A percentile compares a stretch with the other conserved stretches of the same genome.
These are phyloP conservation scores for Meyerozyma guilliermondii DNA, from an alignment of 1,139 yeast species.

Conservation along the genomic window DNA sequence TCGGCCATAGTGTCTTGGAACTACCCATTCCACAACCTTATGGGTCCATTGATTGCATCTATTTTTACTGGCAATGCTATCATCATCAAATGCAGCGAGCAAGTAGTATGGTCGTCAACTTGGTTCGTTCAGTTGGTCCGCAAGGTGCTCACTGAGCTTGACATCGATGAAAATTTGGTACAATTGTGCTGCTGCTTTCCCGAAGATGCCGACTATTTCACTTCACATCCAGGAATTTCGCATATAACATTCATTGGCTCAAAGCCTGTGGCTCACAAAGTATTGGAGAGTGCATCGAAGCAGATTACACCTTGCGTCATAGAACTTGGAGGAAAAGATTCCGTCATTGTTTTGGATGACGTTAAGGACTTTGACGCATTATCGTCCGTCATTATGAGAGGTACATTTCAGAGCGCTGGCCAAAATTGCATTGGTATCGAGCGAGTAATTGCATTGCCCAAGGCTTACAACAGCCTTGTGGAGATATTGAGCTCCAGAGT, in stretches of 20 bases:
- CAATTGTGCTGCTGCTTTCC: slow-evolving; percentile 80
- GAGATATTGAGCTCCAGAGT: slow-evolving; percentile 55
- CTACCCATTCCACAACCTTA: slow-evolving; percentile 86
- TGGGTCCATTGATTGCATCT: slow-evolving; percentile 90
- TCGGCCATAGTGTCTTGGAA: slow-evolving; percentile 95
- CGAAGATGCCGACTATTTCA: slow-evolving; percentile 78
- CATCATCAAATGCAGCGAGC: slow-evolving; percentile 89
- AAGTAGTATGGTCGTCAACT: slow-evolving; percentile 90
- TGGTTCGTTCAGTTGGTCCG: slow-evolving; percentile 70
- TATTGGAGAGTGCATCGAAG: slow-evolving; percentile 74
- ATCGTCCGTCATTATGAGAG: slow-evolving; percentile 83
- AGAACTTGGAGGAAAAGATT: slow-evolving; percentile 94
- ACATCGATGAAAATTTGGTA: slow-evolving; percentile 73
- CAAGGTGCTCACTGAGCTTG: slow-evolving; percentile 66
- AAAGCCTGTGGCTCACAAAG: slow-evolving; percentile 88
- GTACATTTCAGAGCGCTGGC: slow-evolving; percentile 94
- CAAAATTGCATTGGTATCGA: slow-evolving; percentile 98
- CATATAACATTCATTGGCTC: slow-evolving; percentile 96
- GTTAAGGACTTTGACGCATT: slow-evolving; percentile 52
- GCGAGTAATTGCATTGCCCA: slow-evolving; percentile 74
- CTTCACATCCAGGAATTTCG: slow-evolving; percentile 73
- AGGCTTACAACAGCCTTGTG: slow-evolving; percentile 59
- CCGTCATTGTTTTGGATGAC: slow-evolving; percentile 78
- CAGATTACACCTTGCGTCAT: slow-evolving; percentile 89
- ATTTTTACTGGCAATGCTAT: slow-evolving; percentile 88